Base-by-base conservation (phyloP, 116 monocot species). In the Papilionanthe hybrid region DNA sequence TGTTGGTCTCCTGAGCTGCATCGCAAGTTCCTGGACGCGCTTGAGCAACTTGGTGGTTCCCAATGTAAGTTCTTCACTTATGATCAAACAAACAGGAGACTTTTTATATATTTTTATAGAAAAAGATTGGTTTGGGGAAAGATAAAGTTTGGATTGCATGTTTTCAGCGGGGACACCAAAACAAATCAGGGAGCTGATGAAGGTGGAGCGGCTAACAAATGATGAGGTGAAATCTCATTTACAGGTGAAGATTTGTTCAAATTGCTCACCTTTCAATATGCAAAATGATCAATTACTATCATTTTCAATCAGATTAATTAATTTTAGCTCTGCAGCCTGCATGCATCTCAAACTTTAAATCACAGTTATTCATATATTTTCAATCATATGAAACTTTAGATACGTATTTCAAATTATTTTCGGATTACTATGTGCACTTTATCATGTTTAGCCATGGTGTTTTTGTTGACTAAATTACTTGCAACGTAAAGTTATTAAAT, bases 201-300 rank as follows among this genome's bases (percentile, higher is more conserved):
- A 94, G 86, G 96, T 96, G 42, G 94, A 96, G 85, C 93, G 95
- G 63, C 81, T 96, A 48, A 93, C 95, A 37, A 96, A 96, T 86
- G 95, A 96, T 82, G 96, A 96, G 75, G 94, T 96, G 76, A 96
- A 96, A 87, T 94, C 94, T 85, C 96, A 96, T 83, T 81, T 96
- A 0, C 96, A 96, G 92, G 96, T 94, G 94, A 23, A 32, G 93
- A 94, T 83, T 92, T 92, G 72, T 94, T 97, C 63, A 80, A 91
- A 65, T 91, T 92, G 76, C 80, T 94, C 72, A 94, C 25, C 23
- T 8, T 23, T 10, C 65, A 65, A n/a, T 10, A 25, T 25, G 5
- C 15, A 53, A 15, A 53, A 53, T 12, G 18, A 53, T 53, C 53
- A 53, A 53, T 17, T 53, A 15, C 53, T 15, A 4, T 4, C 15